Base-by-base conservation (phyloP, 345 rosid species). In the Physaria fendleri region DNA sequence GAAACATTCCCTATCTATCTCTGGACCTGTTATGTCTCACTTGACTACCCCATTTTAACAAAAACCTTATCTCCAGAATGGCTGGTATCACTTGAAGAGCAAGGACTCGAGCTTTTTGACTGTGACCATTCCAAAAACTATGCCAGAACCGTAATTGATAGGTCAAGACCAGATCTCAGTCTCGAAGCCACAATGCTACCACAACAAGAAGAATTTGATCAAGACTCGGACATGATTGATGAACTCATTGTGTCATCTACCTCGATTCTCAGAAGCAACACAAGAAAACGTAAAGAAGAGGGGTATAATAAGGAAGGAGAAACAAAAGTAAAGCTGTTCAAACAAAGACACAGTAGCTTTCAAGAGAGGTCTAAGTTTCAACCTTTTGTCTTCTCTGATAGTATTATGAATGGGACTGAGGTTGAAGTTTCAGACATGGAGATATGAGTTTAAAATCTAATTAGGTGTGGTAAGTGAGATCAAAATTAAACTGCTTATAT, bases 211-310 rank as follows among this genome's bases (percentile, higher is more conserved):
- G 58, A 45, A 44, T 37, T 50, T 50, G 55, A 51, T 65, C 59
- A 55, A 45, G 72, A 65, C 51, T 14, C 59, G 47, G 67, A 73
- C 25, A 69, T 76, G 75, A 48, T 76, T 54, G 63, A 64, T 50
- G 53, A 46, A 43, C 5, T 60, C 18, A 54, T 52, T 59, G 57
- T 34, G 44, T 42, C 75, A 34, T 51, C 54, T 7, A 34, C 60
- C 43, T 43, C 59, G 4, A 28, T 54, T 17, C 21, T 45, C 42
- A 50, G 55, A 34, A 68, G 71, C 29, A 69, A 59, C 41, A 68
- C 80, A 15, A 87, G 82, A 72, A 87, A 90, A 52, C 94, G 89
- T 55, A 87, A 82, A 79, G 88, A 81, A 48, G 81, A 69, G 66
- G 57, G 64, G 43, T 37, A 46, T 17, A 0, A 25, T 14, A 60